Base-by-base conservation (phyloP, 805 yeast genomes). In the Saccharomyces cerevisiae region DNA sequence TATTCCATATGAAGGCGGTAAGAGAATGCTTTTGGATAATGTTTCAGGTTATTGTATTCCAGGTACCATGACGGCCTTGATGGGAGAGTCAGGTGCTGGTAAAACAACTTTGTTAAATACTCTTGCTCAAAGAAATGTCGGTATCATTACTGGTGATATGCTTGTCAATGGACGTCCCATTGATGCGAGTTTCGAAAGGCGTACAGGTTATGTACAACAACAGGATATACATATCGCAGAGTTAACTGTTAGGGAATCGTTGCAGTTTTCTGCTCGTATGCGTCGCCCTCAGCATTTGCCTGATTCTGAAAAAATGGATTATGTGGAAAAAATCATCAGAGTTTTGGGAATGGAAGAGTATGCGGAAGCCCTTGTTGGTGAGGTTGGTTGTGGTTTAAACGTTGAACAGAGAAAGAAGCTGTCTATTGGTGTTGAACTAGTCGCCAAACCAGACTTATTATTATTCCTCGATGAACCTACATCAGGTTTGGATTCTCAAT, bases 41-140 rank as follows among this genome's bases (percentile, higher is more conserved):
- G 69, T 76, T 53, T 74, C 74, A 48, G 80, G 79, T 30, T 75
- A 69, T 64, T 72, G 75, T 60, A 67, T 70, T 36, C 84, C 85
- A 1, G 85, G 85, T 48, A 82, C 65, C 73, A 66, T 80, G 62
- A 81, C 84, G 24, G 85, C 85, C 3, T 67, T 81, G 47, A 81
- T 80, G 83, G 85, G 85, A 55, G 84, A 79, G 61, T 79, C 84
- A 2, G 85, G 85, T 59, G 85, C 85, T 21, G 85, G 85, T 61
- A 81, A 81, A 64, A 81, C 85, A 0, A 81, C 85, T 4, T 67
- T 81, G 51, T 70, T 81, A 55, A 80, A 81, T 61, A 76, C 77
- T 32, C 66, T 81, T 55, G 77, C 83, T 48, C 78, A 76, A 61
- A 71, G 85, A 63, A 77, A 77, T 50, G 70, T 74, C 52, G 85